Conservation (phyloP, 768 basidiomycete species). For the Auricularia auricula-judae region DNA sequence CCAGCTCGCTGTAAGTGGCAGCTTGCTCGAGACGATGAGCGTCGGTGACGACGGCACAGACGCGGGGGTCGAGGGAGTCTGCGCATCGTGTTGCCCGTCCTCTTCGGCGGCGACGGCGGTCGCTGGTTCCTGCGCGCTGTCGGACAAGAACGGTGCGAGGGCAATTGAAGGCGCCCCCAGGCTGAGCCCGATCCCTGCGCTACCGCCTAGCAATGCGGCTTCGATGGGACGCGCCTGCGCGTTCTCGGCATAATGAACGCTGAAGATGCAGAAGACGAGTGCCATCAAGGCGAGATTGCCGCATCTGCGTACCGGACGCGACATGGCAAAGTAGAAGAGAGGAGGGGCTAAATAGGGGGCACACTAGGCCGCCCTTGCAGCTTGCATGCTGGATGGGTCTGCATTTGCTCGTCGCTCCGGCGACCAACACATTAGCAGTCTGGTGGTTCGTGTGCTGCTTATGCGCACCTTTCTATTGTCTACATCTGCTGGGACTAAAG, state of each 20-base stretch:
- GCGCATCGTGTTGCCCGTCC: not conserved
- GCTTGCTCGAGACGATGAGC: not conserved
- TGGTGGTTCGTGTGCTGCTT: no score
- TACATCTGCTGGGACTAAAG: no score
- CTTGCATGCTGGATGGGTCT: no score
- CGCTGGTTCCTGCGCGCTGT: not conserved
- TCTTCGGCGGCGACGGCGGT: not conserved
- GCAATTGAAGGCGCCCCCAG: not conserved
- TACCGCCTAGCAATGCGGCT: not conserved
- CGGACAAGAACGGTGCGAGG: not conserved
- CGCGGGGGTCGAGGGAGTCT: not conserved
- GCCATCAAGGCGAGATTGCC: not conserved
- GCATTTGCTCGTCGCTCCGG: no score
- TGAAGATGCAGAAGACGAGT: not conserved
- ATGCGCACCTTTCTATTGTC: no score
- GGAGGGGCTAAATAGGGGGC: not conserved
- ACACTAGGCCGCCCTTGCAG: not conserved
- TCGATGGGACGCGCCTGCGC: not conserved
- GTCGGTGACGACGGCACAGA: no score
- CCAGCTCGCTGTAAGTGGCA: slow-evolving; percentile 28
- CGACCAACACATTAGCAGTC: no score
- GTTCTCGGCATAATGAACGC: not conserved
- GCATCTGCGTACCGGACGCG: not conserved
- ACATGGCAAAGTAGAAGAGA: not conserved
- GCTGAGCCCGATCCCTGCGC: not conserved